These are phyloP conservation scores for Clarireedia hainanense DNA, from an alignment of 2,329 filamentous ascomycete genomes.

Conservation along the genomic window DNA sequence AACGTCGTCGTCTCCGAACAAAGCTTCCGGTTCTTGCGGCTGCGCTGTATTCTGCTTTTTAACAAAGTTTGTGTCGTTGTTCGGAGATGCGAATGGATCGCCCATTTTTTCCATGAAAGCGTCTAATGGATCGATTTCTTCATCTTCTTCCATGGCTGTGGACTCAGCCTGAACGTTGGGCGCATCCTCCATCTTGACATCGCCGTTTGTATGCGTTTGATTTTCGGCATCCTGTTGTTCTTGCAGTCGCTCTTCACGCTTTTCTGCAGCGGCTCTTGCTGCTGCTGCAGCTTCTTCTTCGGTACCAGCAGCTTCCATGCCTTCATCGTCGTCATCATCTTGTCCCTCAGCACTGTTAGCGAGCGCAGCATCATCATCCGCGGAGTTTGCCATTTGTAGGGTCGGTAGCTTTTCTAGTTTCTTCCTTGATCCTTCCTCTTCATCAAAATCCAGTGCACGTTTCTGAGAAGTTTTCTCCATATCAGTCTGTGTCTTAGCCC, in stretches of 20 bases:
- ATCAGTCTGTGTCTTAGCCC: slow-evolving; percentile 57
- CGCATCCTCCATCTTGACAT: slow-evolving; percentile 30
- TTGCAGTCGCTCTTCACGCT: slow-evolving; percentile 62
- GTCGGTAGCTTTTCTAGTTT: slow-evolving; percentile 88
- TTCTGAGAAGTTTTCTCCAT: slow-evolving; percentile 59
- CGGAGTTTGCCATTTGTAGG: slow-evolving; percentile 56
- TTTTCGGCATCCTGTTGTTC: slow-evolving; percentile 36
- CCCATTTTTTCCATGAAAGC: slow-evolving; percentile 77
- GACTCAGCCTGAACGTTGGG: slow-evolving; percentile 18
- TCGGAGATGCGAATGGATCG: slow-evolving; percentile 40
- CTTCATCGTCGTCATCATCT: slow-evolving; percentile 51
- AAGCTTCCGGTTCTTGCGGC: slow-evolving; percentile 66
- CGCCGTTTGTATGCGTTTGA: slow-evolving; percentile 30
- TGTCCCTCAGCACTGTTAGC: slow-evolving; percentile 54
- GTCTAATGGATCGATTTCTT: slow-evolving; percentile 81
- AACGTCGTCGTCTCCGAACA: slow-evolving; percentile 81
- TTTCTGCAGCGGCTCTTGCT: slow-evolving; percentile 76
- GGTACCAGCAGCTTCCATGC: slow-evolving; percentile 68
- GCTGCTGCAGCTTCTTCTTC: slow-evolving; percentile 86
- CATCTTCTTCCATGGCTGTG: slow-evolving; percentile 47
- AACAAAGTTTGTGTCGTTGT: slow-evolving; percentile 23
- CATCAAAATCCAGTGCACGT: slow-evolving; percentile 74
- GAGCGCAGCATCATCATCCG: slow-evolving; percentile 44
- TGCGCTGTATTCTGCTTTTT: slow-evolving; percentile 37
- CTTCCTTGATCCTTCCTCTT: slow-evolving; percentile 78